phyloP scores from a whole-genome alignment of 2,329 filamentous ascomycete genomes.

The Cyphellophora europaea region DNA sequence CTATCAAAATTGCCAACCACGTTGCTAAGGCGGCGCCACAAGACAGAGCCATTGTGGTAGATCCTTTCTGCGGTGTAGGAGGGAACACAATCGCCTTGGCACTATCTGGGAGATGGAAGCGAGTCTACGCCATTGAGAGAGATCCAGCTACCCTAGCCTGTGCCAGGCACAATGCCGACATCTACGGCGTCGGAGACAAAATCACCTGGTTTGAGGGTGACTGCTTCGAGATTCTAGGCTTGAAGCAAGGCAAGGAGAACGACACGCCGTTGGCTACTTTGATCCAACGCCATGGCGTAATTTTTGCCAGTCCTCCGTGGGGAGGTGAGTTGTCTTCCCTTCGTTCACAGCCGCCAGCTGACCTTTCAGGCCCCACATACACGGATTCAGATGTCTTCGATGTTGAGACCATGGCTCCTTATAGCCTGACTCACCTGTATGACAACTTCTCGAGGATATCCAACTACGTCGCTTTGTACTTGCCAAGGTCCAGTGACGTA shows the following conservation, averaged over 20 bases:
- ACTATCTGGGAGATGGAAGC: slow-evolving; percentile 65
- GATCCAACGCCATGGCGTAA: slow-evolving; percentile 39
- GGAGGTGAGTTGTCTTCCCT: slow-evolving; percentile 49
- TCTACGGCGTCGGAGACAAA: slow-evolving; percentile 69
- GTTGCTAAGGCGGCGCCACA: slow-evolving; percentile 47
- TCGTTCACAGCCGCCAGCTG: too few species aligned
- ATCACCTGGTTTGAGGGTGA: slow-evolving; percentile 85
- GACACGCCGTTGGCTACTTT: slow-evolving; percentile 37
- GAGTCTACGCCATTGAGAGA: slow-evolving; percentile 81
- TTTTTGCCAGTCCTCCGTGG: slow-evolving; percentile 69
- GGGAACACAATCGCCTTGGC: slow-evolving; percentile 96
- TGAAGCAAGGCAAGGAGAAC: slow-evolving; percentile 19
- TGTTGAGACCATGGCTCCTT: slow-evolving; percentile 78
- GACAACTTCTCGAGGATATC: slow-evolving; percentile 46
- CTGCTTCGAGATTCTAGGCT: slow-evolving; percentile 63
- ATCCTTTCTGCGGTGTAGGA: slow-evolving; percentile 84
- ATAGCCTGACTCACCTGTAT: slow-evolving; percentile 58
- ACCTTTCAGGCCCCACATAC: slow-evolving; percentile 60
- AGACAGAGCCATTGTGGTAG: slow-evolving; percentile 61
- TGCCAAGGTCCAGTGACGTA: slow-evolving; percentile 78
- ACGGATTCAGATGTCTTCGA: slow-evolving; percentile 65
- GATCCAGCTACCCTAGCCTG: slow-evolving; percentile 73
- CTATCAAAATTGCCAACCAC: slow-evolving; percentile 67
- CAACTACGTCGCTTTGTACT: slow-evolving; percentile 59
- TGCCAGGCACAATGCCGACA: slow-evolving; percentile 79